Conservation (phyloP, 306 rosid genomes). For the Vicia villosa region DNA sequence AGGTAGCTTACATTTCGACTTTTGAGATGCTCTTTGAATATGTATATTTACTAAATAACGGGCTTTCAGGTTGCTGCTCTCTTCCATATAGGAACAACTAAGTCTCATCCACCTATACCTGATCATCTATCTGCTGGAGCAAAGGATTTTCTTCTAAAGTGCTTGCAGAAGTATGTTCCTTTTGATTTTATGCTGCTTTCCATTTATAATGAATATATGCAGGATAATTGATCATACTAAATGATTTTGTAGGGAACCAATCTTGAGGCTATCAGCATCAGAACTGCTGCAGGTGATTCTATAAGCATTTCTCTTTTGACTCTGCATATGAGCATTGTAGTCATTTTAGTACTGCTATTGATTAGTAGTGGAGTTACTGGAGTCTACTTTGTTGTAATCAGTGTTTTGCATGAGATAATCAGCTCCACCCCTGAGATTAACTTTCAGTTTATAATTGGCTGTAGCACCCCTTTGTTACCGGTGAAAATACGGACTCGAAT, state of each 20-base stretch:
- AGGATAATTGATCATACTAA: conserved; percentile 17
- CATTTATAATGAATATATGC: conserved; percentile 4
- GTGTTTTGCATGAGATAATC: conserved; percentile 32
- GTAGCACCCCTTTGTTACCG: conserved; percentile 96
- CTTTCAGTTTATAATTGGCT: conserved; percentile 37
- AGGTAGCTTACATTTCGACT: conserved; percentile 54
- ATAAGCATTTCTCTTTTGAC: conserved; percentile 31
- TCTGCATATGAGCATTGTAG: conserved; percentile 12
- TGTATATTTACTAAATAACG: conserved; percentile 40
- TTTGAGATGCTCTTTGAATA: conserved; percentile 25
- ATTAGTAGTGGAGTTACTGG: conserved; percentile 24
- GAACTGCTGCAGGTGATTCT: conserved; percentile 87
- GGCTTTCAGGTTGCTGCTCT: conserved; percentile 92
- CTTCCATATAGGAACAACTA: conserved; percentile 93
- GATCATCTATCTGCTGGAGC: conserved; percentile 88
- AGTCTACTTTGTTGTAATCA: conserved; percentile 7
- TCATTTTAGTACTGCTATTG: conserved; percentile 27
- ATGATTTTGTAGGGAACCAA: conserved; percentile 79
- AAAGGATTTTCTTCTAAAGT: conserved; percentile 88
- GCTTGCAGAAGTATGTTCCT: conserved; percentile 79
- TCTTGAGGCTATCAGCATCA: conserved; percentile 75
- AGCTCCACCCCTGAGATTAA: conserved; percentile 31
- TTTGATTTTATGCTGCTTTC: conserved; percentile 34
- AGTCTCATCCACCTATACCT: conserved; percentile 99
- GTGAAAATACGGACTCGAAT: conserved; percentile 51